Evolutionary conservation across 768 basidiomycete species (phyloP), one percentile per base, ranked within the genome.

Genomic region (Melanogaster broomeanus): DNA sequence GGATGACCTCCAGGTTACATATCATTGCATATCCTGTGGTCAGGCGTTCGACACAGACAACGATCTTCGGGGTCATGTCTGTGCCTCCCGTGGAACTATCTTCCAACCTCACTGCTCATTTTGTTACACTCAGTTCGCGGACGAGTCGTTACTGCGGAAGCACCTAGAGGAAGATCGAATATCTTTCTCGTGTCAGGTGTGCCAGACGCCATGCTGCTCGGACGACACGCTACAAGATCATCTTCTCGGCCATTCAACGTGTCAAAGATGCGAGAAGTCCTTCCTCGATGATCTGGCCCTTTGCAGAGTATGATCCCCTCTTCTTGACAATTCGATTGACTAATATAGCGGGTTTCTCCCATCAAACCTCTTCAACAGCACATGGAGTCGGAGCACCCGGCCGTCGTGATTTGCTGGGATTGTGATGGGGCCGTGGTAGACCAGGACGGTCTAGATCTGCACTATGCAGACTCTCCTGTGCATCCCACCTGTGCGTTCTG

Each of bases 321-420:
- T 33, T 39, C 18, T 3, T 11, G 33, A 11, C 13, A 28, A 21
- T 6, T 44, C 10, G n/a, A 15, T 45, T 15, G 8, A 33, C 12
- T 18, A 15, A 7, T 2, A n/a, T 15, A 27, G 35, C n/a, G 34
- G 18, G 33, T 35, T 5, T 21, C 42, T 52, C 6, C 52, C 37
- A 16, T 44, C 1, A 22, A 34, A 39, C 24, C n/a, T 49, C 0
- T 44, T 42, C 10, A n/a, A 40, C 30, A 67, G 65, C 65, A 67
- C 3, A 43, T 61, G 25, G 61, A 58, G 9, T 49, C 47, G 1
- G 59, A 56, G 24, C 65, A 66, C 34, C 59, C 59, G 1, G 53
- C 50, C 12, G 56, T 68, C 15, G 63, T 65, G 33, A n/a, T n/a
- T n/a, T 68, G 65, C 50, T 67, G 65, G 65, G 65, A 68, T 22